phyloP scores from a whole-genome alignment of 2,329 filamentous ascomycete genomes.

The Penicillium sp. region DNA sequence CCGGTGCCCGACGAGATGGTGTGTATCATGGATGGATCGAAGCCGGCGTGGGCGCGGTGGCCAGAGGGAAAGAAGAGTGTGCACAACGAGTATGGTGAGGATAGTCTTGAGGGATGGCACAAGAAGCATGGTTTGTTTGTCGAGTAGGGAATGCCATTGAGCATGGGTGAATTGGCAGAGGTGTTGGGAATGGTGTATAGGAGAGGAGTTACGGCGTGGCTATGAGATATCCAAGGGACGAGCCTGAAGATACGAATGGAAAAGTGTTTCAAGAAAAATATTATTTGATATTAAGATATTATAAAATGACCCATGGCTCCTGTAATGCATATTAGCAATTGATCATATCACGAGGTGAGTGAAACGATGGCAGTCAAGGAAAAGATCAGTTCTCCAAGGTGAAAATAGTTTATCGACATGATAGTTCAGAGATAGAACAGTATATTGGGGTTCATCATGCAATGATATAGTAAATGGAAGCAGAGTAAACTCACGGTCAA shows the following conservation, averaged over 20 bases:
- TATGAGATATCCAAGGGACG: not conserved
- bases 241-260: not conserved
- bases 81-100: constrained; percentile 38
- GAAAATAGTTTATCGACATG: constrained; percentile 60
- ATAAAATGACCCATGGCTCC: not conserved
- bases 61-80: constrained; percentile 50
- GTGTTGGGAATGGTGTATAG: too few relatives aligned
- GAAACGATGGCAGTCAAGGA: constrained; percentile 12
- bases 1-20: constrained; percentile 50
- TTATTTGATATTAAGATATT: not conserved
- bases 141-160: constrained; percentile 22
- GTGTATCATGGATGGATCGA: constrained; percentile 46
- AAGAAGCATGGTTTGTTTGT: constrained; percentile 43
- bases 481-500: constrained; percentile 26
- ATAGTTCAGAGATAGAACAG: constrained; percentile 65
- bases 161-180: not conserved
- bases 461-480: constrained; percentile 14
- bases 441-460: constrained; percentile 59
- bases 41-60: constrained; percentile 49
- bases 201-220: not conserved
- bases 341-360: constrained; percentile 15
- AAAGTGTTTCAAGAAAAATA: not conserved
- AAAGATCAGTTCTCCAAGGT: constrained; percentile 65
- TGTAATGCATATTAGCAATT: constrained; percentile 28
- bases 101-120: constrained; percentile 50